A percentile compares a stretch with the other conserved stretches of the same genome.
Conservation (phyloP, 345 rosid species). For the Aquilaria sinensis region DNA sequence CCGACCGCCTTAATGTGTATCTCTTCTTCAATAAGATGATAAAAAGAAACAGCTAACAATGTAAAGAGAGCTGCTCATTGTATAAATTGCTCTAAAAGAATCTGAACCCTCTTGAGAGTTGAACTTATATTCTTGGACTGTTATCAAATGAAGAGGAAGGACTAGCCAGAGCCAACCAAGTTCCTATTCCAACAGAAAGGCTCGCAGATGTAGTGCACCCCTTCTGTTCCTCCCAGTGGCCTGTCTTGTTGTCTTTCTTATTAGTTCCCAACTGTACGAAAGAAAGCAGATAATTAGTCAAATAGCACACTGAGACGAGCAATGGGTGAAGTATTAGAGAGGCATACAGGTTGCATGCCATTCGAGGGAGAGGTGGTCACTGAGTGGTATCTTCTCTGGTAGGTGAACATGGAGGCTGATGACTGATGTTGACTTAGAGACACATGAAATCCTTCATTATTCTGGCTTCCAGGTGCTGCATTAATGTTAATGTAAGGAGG, state of each 20-base stretch:
- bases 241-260: constrained; percentile 14
- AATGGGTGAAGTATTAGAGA: background rate
- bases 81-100: no score
- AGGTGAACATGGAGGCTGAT: constrained; percentile 26
- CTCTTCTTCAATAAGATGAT: no score
- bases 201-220: constrained; percentile 15
- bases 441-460: constrained; percentile 10
- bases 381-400: constrained; percentile 32
- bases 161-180: constrained; percentile 26
- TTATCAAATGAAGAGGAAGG: constrained; percentile 14
- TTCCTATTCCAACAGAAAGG: constrained; percentile 8
- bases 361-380: constrained; percentile 2
- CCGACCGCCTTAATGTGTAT: no score
- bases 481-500: constrained; percentile 44
- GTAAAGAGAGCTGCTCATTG: no score
- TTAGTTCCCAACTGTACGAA: constrained; percentile 16
- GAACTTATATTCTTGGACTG: constrained; percentile 1
- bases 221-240: constrained; percentile 8
- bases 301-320: background rate
- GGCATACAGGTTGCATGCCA: constrained; percentile 15
- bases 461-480: constrained; percentile 31
- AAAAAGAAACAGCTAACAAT: no score
- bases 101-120: no score
- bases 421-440: constrained; percentile 13
- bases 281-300: background rate